Conservation (phyloP, 2,329 filamentous ascomycete genomes). For the Mollisiaceae sp. region DNA sequence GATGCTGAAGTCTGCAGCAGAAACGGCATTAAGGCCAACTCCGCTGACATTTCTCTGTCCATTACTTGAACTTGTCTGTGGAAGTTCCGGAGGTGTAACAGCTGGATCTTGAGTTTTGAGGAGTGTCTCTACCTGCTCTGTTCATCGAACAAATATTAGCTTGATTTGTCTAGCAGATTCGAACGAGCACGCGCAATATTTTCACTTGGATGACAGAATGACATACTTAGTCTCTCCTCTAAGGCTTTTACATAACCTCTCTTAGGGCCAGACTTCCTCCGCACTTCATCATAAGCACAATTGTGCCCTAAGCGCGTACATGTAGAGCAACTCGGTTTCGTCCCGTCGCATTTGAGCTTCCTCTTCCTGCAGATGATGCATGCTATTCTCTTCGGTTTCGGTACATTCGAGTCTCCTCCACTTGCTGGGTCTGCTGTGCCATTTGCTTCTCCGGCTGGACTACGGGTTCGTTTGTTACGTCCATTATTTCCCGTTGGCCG, state of each 20-base stretch:
- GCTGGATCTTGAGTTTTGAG: slow-evolving; percentile 76
- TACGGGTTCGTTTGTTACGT: slow-evolving; percentile 41
- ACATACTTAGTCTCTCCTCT: slow-evolving; percentile 88
- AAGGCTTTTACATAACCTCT: slow-evolving; percentile 73
- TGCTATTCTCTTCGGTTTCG: slow-evolving; percentile 89
- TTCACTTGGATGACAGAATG: slow-evolving; percentile 44
- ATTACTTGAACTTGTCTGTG: slow-evolving; percentile 30
- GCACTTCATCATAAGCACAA: slow-evolving; percentile 71
- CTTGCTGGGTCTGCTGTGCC: slow-evolving; percentile 47
- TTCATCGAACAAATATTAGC: slow-evolving; percentile 23
- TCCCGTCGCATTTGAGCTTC: slow-evolving; percentile 78
- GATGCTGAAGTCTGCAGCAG: slow-evolving; percentile 49
- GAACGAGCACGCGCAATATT: neutral
- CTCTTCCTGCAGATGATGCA: slow-evolving; percentile 93
- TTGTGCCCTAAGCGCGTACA: slow-evolving; percentile 68
- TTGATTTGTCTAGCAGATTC: slow-evolving; percentile 3
- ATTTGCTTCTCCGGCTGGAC: slow-evolving; percentile 40
- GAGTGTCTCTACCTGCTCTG: slow-evolving; percentile 92
- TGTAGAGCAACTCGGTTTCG: slow-evolving; percentile 68
- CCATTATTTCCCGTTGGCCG: slow-evolving; percentile 43
- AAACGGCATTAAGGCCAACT: slow-evolving; percentile 29
- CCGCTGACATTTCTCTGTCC: slow-evolving; percentile 31
- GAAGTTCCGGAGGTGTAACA: slow-evolving; percentile 29
- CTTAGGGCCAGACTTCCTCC: slow-evolving; percentile 74
- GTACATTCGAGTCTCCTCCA: slow-evolving; percentile 62